Percentiles rank a stretch among this genome's conserved stretches.
phyloP scores from a whole-genome alignment of 192 early-diverging fungal genomes.

The Coemansia sp. region DNA sequence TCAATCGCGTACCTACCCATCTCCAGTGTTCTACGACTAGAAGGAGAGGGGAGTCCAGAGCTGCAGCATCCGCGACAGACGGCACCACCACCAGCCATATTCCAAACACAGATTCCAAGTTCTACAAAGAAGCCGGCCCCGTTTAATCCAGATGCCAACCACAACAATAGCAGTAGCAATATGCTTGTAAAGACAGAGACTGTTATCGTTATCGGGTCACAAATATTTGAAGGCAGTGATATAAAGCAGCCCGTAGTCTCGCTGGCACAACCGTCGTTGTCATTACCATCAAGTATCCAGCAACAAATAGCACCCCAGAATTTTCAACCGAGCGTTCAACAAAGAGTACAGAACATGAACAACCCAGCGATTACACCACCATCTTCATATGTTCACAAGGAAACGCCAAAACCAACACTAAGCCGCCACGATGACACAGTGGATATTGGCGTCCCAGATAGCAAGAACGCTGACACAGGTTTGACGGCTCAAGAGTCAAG shows the following conservation, averaged over 20 bases:
- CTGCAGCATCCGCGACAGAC: neutral
- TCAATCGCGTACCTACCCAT: neutral
- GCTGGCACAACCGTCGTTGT: neutral
- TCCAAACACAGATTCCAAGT: neutral
- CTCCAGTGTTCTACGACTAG: constrained; percentile 3
- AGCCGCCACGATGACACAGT: neutral
- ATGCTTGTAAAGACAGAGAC: constrained; percentile 2
- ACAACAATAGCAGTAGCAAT: neutral
- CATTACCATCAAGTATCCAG: neutral
- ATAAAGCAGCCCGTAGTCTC: neutral
- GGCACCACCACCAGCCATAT: constrained; percentile 6
- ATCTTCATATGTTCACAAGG: no score
- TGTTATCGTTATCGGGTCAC: constrained; percentile 3
- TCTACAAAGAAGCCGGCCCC: neutral
- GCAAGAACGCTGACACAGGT: neutral
- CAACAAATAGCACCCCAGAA: neutral
- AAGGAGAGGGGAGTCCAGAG: neutral
- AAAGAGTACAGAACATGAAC: neutral
- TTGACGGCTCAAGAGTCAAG: neutral
- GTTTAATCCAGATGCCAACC: neutral
- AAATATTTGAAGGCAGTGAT: neutral
- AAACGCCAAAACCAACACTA: neutral
- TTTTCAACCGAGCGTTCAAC: neutral
- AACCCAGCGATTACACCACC: neutral
- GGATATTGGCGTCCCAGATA: neutral